Evolutionary conservation across 306 rosid species (phyloP).

Genomic region (Cucurbita maxima): DNA sequence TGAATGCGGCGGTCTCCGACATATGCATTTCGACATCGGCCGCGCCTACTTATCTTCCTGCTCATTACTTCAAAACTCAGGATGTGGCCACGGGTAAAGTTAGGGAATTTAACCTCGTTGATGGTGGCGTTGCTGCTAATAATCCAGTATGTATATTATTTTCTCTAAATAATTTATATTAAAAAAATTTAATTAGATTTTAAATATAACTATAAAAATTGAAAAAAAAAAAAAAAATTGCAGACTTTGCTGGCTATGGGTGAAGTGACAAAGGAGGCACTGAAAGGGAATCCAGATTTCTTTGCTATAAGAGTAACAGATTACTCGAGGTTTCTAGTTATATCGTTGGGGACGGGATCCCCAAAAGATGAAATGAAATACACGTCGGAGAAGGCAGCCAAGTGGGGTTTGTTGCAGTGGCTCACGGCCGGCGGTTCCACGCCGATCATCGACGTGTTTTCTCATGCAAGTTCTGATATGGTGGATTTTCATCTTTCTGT

Average conservation of each 20-base stretch:
- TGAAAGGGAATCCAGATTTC: slow-evolving; percentile 7
- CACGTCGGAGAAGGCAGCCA: slow-evolving; percentile 26
- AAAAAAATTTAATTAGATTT: too few relatives aligned
- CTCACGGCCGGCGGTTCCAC: slow-evolving; percentile 21
- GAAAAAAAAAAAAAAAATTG: background rate
- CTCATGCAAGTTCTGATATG: slow-evolving; percentile 34
- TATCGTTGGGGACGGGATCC: slow-evolving; percentile 50
- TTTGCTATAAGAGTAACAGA: slow-evolving; percentile 18
- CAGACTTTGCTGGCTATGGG: slow-evolving; percentile 40
- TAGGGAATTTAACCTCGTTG: slow-evolving; percentile 36
- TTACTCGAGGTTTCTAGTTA: slow-evolving; percentile 25
- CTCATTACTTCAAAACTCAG: slow-evolving; percentile 37
- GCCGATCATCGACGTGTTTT: slow-evolving; percentile 30
- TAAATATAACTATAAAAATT: too few relatives aligned
- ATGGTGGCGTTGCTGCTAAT: slow-evolving; percentile 63
- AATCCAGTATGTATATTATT: slow-evolving; percentile 31
- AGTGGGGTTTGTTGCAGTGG: slow-evolving; percentile 54
- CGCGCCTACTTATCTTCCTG: slow-evolving; percentile 66
- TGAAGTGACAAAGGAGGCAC: slow-evolving; percentile 31
- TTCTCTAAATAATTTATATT: too few relatives aligned
- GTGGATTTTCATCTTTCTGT: slow-evolving; percentile 36
- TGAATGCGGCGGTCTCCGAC: slow-evolving; percentile 30
- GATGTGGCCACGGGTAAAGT: background rate
- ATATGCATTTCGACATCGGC: slow-evolving; percentile 62
- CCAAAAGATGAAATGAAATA: slow-evolving; percentile 25